Evolutionary conservation across 1,284 basidiomycete species (phyloP), one percentile per base, ranked within the genome.

Genomic region (Paramarasmius palmivorus): DNA sequence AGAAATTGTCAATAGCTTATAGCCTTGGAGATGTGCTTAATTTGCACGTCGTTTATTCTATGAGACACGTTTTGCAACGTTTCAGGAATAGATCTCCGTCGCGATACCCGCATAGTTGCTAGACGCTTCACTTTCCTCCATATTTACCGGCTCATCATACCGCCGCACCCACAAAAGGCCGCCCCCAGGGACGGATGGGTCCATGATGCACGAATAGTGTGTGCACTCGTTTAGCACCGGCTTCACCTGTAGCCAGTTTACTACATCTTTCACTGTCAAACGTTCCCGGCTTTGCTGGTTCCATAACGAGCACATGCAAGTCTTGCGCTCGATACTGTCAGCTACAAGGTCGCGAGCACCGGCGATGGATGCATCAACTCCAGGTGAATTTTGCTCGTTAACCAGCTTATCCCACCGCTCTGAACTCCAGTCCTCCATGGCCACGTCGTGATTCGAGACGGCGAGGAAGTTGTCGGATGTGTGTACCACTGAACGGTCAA

Each of bases 161-260:
- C 64, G 54, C 37, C 63, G 58, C 8, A 68, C 65, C 71, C 71
- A 72, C 3, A 68, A 35, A 7, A 73, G 47, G 2, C 69, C 69
- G 5, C 69, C 70, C 8, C 69, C 70, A 17, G 61, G 52, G 2
- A 59, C 61, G n/a, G 63, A 58, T 1, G 71, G 71, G 55, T 72
- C 70, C 71, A 72, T 70, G 22, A 70, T 63, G 52, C 69, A 71
- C 25, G 67, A 67, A 57, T 67, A 72, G 56, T 73, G 71, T 2
- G 70, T 72, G 19, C 39, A 55, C 49, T 69, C 68, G 53, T 73
- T 73, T 55, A 63, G 51, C 29, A 73, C 57, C 14, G 71, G 70
- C 51, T 65, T 63, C 17, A 56, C 63, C 41, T 69, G 52, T 53
- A 73, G 46, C 68, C 69, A 70, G 1, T 37, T 48, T 49, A 61